Evolutionary conservation across 805 yeast genomes (phyloP), one percentile per base, ranked within the genome.

Genomic region (Maudiozyma pseudohumilis): DNA sequence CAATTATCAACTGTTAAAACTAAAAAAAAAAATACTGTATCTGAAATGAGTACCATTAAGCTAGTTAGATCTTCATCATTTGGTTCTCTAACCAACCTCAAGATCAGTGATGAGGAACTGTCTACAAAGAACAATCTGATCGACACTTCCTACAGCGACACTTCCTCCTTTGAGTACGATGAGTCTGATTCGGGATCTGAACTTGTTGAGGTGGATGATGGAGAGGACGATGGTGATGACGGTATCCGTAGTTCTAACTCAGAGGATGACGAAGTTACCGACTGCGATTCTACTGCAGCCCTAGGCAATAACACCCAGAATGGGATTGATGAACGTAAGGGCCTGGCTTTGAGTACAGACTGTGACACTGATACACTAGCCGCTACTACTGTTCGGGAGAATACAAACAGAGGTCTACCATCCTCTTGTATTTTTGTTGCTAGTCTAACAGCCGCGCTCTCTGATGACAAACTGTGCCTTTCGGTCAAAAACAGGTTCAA

Each of bases 401-500:
- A 49, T 29, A 54, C n/a, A n/a, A n/a, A 58, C 35, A 62, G 71
- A 29, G 84, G 81, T 6, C 69, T 81, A 33, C 95, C 95, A 12
- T 79, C 94, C 0, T 76, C 94, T 1, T 84, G 95, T 59, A 82
- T 85, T 2, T 85, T 86, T 64, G 95, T 85, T 39, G 95, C 95
- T 20, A 77, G 89, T 56, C 71, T 86, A 37, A 71, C 84, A 6
- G 70, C 88, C 0, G 60, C 65, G 29, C 61, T 70, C 35, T 56
- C 78, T 4, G 95, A 87, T 58, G 88, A 81, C 53, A 77, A 78
- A 33, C 66, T 87, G 39, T 73, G 80, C 51, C 55, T 68, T 23
- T 74, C 89, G 0, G 92, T 86, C 5, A 70, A 77, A 2, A 62
- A 69, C 24, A 86, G 76, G 52, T 85, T 87, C 48, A 60, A 65